Percentiles rank a stretch among this genome's conserved stretches.
These are phyloP conservation scores for Chlorella sp. DNA, from an alignment of 139 green algal species.

Conservation along the genomic window DNA sequence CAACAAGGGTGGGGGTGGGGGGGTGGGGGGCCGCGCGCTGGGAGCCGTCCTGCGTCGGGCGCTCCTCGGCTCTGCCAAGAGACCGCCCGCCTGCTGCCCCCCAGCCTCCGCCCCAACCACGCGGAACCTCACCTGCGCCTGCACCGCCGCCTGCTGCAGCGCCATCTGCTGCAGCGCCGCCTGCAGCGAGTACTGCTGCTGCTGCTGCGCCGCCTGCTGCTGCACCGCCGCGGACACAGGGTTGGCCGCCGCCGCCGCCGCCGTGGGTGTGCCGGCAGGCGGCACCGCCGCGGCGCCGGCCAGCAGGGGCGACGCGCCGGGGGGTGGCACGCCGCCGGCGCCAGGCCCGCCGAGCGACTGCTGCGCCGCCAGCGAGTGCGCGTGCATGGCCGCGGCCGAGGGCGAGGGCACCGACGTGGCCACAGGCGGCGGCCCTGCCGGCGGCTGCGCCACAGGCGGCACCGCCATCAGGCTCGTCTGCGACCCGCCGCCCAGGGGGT, in stretches of 20 bases:
- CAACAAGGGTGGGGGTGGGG: not conserved
- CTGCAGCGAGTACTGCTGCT: conserved; percentile 29
- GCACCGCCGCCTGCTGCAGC: conserved; percentile 19
- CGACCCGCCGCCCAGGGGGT: conserved; percentile 8
- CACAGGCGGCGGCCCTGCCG: not conserved
- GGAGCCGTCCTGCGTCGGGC: no score
- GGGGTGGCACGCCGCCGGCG: not conserved
- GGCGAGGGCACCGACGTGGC: not conserved
- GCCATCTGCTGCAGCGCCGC: conserved; percentile 31
- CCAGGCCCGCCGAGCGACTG: not conserved
- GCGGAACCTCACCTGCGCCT: conserved; percentile 5
- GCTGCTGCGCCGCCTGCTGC: not conserved
- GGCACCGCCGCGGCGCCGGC: not conserved
- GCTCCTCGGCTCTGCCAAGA: no score
- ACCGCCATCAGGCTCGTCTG: not conserved
- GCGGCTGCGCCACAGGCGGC: not conserved
- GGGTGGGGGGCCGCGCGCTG: no score
- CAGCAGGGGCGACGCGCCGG: not conserved
- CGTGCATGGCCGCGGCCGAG: not conserved
- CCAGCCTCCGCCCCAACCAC: no score
- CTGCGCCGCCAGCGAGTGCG: conserved; percentile 9
- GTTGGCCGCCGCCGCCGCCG: not conserved
- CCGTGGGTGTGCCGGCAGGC: no score
- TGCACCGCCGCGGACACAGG: no score
- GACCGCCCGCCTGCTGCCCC: no score